phyloP scores from a whole-genome alignment of 1,139 yeast genomes.

The Geotrichum bryndzae region DNA sequence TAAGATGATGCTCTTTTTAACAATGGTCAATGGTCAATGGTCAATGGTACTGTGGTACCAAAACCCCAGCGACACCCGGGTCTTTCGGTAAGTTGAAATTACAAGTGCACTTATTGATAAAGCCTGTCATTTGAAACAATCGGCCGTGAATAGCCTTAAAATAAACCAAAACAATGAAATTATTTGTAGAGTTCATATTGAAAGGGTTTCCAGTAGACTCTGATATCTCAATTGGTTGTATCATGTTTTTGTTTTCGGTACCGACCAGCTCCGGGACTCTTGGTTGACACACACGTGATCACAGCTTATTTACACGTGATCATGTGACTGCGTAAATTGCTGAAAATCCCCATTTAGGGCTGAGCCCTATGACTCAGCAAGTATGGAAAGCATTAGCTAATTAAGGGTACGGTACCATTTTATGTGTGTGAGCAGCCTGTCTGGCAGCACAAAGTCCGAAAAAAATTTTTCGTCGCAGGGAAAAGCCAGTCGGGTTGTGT shows the following conservation, averaged over 20 bases:
- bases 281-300: background rate
- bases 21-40: no score
- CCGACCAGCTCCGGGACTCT: background rate
- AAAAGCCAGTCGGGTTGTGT: background rate
- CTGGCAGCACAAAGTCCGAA: background rate
- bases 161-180: background rate
- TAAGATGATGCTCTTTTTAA: no score
- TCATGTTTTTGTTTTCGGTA: background rate
- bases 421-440: background rate
- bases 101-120: background rate
- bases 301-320: background rate
- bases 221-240: background rate
- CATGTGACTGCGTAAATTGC: background rate
- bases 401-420: background rate
- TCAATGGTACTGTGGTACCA: no score
- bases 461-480: background rate
- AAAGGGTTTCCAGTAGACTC: background rate
- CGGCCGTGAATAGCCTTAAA: no score
- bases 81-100: no score
- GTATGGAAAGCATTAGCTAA: background rate
- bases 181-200: background rate
- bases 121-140: background rate
- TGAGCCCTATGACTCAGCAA: background rate
- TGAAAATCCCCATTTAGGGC: background rate
- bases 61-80: no score